phyloP scores from a whole-genome alignment of 2,329 filamentous ascomycete genomes.

The Exophiala lecanii-corni region DNA sequence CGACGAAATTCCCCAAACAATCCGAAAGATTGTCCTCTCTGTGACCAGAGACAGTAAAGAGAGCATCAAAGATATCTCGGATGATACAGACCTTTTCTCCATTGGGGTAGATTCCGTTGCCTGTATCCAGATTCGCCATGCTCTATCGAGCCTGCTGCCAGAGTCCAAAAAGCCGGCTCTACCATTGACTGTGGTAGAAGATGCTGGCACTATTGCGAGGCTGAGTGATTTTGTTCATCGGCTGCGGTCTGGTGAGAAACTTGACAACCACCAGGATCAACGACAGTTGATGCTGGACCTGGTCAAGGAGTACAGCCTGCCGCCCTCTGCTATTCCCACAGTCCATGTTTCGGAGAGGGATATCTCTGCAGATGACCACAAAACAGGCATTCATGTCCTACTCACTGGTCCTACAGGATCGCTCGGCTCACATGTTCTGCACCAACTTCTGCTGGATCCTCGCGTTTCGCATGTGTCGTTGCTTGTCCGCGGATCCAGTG shows the following conservation, averaged over 20 bases:
- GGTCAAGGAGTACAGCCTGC: constrained; percentile 34
- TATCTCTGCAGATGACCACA: too few species aligned
- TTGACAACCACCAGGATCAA: constrained; percentile 31
- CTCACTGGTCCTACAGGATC: constrained; percentile 64
- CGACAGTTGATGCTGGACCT: constrained; percentile 42
- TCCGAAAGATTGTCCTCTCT: constrained; percentile 6
- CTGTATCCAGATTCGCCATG: constrained; percentile 46
- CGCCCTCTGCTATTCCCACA: not conserved
- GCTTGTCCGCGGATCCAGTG: constrained; percentile 48
- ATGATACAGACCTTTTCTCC: constrained; percentile 51
- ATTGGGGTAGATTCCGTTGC: constrained; percentile 59
- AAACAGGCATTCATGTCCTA: constrained; percentile 12
- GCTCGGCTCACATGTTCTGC: constrained; percentile 56
- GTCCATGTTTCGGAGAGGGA: too few species aligned
- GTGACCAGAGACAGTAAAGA: constrained; percentile 1
- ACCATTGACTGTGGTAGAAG: constrained; percentile 57
- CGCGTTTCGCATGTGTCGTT: constrained; percentile 50
- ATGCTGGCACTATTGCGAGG: constrained; percentile 50
- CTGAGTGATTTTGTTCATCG: constrained; percentile 36
- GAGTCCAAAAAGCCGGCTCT: constrained; percentile 28
- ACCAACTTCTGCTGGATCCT: constrained; percentile 36
- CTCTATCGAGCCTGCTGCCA: constrained; percentile 11
- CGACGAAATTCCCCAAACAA: constrained; percentile 1
- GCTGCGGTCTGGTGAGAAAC: constrained; percentile 21
- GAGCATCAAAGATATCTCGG: constrained; percentile 16